Evolutionary conservation across 306 rosid species (phyloP), one percentile per base, ranked within the genome.

Genomic region (Cucurbita moschata): DNA sequence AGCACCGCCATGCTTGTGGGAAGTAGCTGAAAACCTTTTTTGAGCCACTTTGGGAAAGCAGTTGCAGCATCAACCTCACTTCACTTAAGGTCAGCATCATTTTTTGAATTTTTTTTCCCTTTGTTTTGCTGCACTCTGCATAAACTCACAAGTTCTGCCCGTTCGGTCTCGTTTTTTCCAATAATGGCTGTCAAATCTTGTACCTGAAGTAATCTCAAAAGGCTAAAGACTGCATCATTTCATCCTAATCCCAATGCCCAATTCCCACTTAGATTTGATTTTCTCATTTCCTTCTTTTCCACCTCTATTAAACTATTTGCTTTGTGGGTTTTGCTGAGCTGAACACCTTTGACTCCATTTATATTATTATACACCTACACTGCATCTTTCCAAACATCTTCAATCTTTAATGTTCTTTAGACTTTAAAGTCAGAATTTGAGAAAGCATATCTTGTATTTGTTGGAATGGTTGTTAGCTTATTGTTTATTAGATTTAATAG

Each of bases 311-410:
- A 69, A 69, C 57, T 69, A 69, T 69, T 46, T 26, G 43, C 73
- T 69, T 26, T 68, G 40, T 79, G 85, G 78, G 72, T 75, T 82
- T 75, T 65, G 80, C 86, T 84, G 82, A 82, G 70, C 72, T 62
- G 73, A 77, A 71, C 76, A 71, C 50, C 66, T 43, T 78, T 80
- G 59, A 43, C 37, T 69, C 40, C 57, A 23, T 8, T 3, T 69
- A 49, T 69, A 26, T 78, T 74, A 72, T 71, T 74, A 69, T 71
- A 19, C 70, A 53, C 71, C 6, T 55, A 47, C 79, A 73, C 68
- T 75, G 26, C 60, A 70, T 23, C 40, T 65, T 38, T 56, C 78
- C 76, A 77, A 75, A 61, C 70, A 76, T 72, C 80, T 82, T 81
- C 79, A 44, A 54, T 26, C 43, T 69, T 14, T 49, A 7, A 23